Percentiles rank a stretch among this genome's conserved stretches.
These are phyloP conservation scores for Funneliformis caledonium DNA, from an alignment of 371 early-diverging fungal species.

Conservation along the genomic window DNA sequence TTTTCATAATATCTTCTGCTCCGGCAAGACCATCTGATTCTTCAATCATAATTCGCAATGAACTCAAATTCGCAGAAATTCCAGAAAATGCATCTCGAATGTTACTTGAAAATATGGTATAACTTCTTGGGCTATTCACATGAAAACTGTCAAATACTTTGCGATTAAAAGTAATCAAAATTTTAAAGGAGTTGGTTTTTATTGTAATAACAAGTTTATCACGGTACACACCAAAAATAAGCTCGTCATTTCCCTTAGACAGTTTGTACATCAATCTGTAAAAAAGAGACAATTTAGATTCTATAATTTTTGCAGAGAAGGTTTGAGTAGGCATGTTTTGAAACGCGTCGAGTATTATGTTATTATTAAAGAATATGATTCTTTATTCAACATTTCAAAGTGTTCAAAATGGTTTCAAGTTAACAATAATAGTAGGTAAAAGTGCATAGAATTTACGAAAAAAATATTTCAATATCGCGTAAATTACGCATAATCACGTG, in stretches of 20 bases:
- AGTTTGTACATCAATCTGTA: not conserved
- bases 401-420: too few relatives aligned
- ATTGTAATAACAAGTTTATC: not conserved
- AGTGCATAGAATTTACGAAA: too few relatives aligned
- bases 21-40: not conserved
- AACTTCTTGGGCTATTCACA: not conserved
- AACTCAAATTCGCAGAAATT: not conserved
- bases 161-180: not conserved
- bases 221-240: not conserved
- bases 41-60: not conserved
- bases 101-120: not conserved
- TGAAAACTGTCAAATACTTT: not conserved
- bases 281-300: not conserved
- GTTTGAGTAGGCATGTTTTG: not conserved
- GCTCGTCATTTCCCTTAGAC: not conserved
- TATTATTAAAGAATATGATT: too few relatives aligned
- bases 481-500: too few relatives aligned
- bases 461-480: too few relatives aligned
- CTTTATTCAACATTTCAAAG: too few relatives aligned
- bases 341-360: not conserved
- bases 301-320: not conserved
- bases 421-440: too few relatives aligned
- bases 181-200: not conserved
- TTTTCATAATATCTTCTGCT: not conserved
- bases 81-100: not conserved